Evolutionary conservation across 1,284 basidiomycete species (phyloP).

Genomic region (Pseudozyma sp.): DNA sequence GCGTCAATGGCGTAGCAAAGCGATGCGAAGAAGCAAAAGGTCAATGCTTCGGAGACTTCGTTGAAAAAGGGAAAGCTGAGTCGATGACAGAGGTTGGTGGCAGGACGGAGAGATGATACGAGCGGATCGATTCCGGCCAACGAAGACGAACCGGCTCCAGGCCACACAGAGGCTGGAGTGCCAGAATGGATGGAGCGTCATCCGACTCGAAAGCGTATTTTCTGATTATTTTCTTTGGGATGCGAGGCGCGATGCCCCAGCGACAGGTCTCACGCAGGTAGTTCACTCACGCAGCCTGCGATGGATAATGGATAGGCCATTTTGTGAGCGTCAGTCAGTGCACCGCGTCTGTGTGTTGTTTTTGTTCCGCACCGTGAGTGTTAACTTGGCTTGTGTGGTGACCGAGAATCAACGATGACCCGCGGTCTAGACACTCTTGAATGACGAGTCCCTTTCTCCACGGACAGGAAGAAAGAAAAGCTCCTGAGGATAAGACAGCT

Average conservation of each 20-base stretch:
- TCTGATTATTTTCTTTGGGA: not conserved
- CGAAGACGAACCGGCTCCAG: not conserved
- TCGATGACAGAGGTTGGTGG: slow-evolving; percentile 2
- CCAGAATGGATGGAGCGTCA: slow-evolving; percentile 16
- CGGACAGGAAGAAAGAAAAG: too few species aligned
- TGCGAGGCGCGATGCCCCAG: too few species aligned
- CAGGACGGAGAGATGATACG: not conserved
- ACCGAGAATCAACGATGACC: not conserved
- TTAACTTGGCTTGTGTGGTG: not conserved
- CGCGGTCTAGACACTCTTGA: not conserved
- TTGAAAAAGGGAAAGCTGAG: slow-evolving; percentile 5
- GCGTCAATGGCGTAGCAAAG: too few species aligned
- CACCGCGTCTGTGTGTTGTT: not conserved
- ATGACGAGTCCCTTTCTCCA: too few species aligned
- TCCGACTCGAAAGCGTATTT: slow-evolving; percentile 19
- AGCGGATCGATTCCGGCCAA: not conserved
- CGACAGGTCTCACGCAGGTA: not conserved
- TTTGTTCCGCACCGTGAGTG: not conserved
- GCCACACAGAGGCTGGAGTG: not conserved
- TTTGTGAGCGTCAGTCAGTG: not conserved
- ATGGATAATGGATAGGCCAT: not conserved
- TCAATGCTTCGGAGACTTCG: not conserved
- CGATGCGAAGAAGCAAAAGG: not conserved
- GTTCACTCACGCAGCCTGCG: too few species aligned
- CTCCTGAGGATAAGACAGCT: too few species aligned